phyloP scores from a whole-genome alignment of 1,284 basidiomycete species.

The Fomitopsis betulina region DNA sequence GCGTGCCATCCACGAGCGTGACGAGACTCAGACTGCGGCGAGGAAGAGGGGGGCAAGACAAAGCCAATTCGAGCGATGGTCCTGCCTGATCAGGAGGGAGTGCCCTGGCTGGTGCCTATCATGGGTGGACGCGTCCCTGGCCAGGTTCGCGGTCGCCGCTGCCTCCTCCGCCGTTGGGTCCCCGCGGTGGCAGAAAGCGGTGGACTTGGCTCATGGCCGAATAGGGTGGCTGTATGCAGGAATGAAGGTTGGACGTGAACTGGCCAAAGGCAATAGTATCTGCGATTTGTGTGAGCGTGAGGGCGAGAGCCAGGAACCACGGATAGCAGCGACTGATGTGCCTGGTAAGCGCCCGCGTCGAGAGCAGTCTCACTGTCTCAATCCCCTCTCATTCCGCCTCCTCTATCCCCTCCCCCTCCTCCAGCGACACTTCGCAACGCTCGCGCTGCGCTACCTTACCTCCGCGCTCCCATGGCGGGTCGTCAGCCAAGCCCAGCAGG shows the following conservation, averaged over 20 bases:
- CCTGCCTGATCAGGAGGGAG: not conserved
- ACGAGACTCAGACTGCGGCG: too few relatives aligned
- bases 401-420: slow-evolving; percentile 7
- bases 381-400: slow-evolving; percentile 9
- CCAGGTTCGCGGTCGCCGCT: not conserved
- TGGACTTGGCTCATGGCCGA: not conserved
- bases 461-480: slow-evolving; percentile 18
- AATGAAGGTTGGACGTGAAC: slow-evolving; percentile 1
- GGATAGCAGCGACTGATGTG: slow-evolving; percentile 20
- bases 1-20: too few relatives aligned
- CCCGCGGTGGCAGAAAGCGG: too few relatives aligned
- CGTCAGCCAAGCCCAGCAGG: slow-evolving; percentile 19
- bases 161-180: not conserved
- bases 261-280: not conserved
- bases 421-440: slow-evolving; percentile 10
- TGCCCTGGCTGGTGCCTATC: not conserved
- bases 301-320: slow-evolving; percentile 8
- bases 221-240: not conserved
- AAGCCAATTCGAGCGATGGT: not conserved
- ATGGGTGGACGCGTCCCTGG: not conserved
- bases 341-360: slow-evolving; percentile 12
- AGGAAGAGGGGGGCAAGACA: not conserved
- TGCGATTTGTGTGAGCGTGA: slow-evolving; percentile 1
- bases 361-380: slow-evolving; percentile 12
- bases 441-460: slow-evolving; percentile 8